Conservation (phyloP, 2,329 filamentous ascomycete species). For the Diaporthe sp. region DNA sequence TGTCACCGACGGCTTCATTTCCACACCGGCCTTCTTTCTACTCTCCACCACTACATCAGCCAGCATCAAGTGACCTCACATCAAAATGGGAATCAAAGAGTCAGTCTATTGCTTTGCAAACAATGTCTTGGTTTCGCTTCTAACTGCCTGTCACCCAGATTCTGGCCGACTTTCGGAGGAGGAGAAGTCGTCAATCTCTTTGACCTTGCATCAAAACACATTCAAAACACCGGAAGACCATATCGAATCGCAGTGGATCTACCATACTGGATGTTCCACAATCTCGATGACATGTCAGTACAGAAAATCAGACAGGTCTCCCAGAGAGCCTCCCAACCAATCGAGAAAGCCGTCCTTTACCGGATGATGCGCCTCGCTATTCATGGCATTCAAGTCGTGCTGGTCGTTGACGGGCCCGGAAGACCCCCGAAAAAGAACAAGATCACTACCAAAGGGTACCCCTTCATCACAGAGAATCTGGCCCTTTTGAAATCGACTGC, state of each 20-base stretch:
- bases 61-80: not conserved
- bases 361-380: not conserved
- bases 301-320: not conserved
- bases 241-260: constrained; percentile 7
- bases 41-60: too few species aligned
- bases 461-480: not conserved
- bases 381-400: not conserved
- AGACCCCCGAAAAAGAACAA: not conserved
- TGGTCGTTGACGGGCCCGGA: not conserved
- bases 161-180: not conserved
- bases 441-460: not conserved
- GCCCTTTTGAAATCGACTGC: not conserved
- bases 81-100: not conserved
- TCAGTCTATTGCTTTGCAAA: not conserved
- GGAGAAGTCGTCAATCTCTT: not conserved
- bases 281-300: not conserved
- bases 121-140: not conserved
- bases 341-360: not conserved
- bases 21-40: too few species aligned
- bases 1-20: too few species aligned
- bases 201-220: not conserved
- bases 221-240: not conserved
- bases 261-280: not conserved
- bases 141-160: not conserved
- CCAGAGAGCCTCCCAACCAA: not conserved